Base-by-base conservation (phyloP, 2,329 filamentous ascomycete genomes). In the Ophiosphaerella korrae region DNA sequence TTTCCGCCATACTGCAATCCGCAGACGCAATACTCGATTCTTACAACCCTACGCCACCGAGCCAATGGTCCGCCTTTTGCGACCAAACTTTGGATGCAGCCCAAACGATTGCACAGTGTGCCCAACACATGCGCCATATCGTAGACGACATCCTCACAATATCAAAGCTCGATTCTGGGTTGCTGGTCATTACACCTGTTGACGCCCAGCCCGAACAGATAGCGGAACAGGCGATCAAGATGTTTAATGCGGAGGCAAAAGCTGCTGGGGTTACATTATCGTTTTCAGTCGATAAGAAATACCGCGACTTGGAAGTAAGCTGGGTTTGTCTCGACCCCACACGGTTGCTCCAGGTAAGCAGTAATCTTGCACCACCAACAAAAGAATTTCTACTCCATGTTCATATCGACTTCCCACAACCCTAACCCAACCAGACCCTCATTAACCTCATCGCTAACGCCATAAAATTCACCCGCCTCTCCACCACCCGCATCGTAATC, bases 81-180 rank as follows among this genome's bases (percentile, higher is more conserved):
- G 61, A 66, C 4, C 57, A 61, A 9, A 64, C 60, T 0, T 7
- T 70, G 9, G 74, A 76, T 26, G 66, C 72, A 8, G 72, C 71
- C 3, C 68, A 77, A 36, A 78, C 74, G 2, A 78, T 79, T 50
- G 72, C 71, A 5, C 66, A 74, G 14, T 79, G 76, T 51, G 71
- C 73, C 2, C 71, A 74, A 34, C 77, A 79, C 50, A 76, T 77
- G 62, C 77, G 77, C 42, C 63, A 74, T 16, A 78, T 79, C n/a
- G 75, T 79, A 2, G 77, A 79, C 45, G 77, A 79, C 46, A 71
- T 78, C 5, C 60, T 79, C 3, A 78, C 76, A 1, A 67, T 78
- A 21, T 77, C 74, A 1, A 79, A 79, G 43, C 66, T 79, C 5
- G 76, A 78, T 50, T 76, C 75, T 0, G 71, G 68, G 5, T 64